Conservation (phyloP, 257 asterid genomes). For the Lycium barbarum region DNA sequence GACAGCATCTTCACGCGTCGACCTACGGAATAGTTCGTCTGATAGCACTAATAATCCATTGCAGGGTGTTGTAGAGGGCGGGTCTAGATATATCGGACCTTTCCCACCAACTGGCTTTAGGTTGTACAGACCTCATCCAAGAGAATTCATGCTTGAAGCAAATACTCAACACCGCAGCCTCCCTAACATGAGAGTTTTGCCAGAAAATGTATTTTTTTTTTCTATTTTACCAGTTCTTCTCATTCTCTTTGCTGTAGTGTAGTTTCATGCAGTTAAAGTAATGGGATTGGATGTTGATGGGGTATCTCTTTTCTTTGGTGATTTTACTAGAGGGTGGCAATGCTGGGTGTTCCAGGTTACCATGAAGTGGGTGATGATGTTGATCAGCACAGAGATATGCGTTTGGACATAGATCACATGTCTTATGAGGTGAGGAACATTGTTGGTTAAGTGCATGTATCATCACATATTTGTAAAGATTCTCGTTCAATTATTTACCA, state of each 20-base stretch:
- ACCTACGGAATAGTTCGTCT: conserved; percentile 46
- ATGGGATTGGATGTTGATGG: conserved; percentile 12
- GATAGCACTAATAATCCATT: conserved; percentile 44
- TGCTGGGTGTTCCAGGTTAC: conserved; percentile 69
- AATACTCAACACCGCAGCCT: conserved; percentile 56
- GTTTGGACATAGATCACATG: conserved; percentile 62
- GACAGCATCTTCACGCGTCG: conserved; percentile 56
- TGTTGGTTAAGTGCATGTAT: neutral
- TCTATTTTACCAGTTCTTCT: conserved; percentile 3
- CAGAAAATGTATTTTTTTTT: conserved; percentile 73
- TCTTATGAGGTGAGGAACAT: conserved; percentile 70
- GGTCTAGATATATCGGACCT: conserved; percentile 57
- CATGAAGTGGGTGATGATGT: conserved; percentile 54
- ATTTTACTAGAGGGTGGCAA: conserved; percentile 67
- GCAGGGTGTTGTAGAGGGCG: conserved; percentile 53
- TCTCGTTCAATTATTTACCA: neutral
- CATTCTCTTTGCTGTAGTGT: neutral
- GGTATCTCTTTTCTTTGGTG: conserved; percentile 9
- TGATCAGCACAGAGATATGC: conserved; percentile 81
- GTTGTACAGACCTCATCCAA: conserved; percentile 61
- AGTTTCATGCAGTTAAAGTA: no score
- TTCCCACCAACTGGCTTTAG: conserved; percentile 62
- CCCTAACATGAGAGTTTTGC: conserved; percentile 80
- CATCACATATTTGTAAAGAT: neutral
- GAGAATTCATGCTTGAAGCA: conserved; percentile 60